phyloP scores from a whole-genome alignment of 352 stramenopile species.

The Elongisporangium prolatum region DNA sequence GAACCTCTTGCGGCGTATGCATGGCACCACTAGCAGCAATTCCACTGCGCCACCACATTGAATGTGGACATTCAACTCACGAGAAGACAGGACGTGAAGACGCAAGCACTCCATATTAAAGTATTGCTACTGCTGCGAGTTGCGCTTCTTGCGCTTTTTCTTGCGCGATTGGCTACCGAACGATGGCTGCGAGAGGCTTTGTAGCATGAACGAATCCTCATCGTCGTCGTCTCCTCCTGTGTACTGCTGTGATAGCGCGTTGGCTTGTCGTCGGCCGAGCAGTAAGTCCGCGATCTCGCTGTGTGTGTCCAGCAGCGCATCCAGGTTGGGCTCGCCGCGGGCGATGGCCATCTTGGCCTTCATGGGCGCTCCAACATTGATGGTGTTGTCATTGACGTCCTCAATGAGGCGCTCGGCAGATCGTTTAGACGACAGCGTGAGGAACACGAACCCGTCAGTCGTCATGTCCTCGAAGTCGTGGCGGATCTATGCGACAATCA shows the following conservation, averaged over 20 bases:
- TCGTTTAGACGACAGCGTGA: constrained; percentile 34
- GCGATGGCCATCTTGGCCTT: constrained; percentile 32
- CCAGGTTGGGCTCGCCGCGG: constrained; percentile 21
- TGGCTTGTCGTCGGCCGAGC: constrained; percentile 32
- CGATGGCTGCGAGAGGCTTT: constrained; percentile 69
- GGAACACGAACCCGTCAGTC: constrained; percentile 61
- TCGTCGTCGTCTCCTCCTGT: constrained; percentile 22
- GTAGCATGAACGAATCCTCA: constrained; percentile 71
- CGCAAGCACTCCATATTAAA: constrained; percentile 2
- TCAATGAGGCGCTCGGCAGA: constrained; percentile 32
- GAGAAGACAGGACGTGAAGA: neutral
- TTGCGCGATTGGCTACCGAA: constrained; percentile 26
- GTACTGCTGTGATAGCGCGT: constrained; percentile 39
- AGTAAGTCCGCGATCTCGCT: constrained; percentile 44
- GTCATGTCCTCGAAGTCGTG: constrained; percentile 64
- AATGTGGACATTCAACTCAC: neutral
- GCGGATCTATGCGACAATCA: constrained; percentile 31
- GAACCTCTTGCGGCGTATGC: constrained; percentile 31
- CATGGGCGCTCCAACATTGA: constrained; percentile 19
- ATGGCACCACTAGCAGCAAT: constrained; percentile 1
- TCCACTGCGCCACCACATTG: neutral
- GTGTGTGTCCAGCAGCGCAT: constrained; percentile 15
- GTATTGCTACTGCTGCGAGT: neutral
- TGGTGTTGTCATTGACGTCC: constrained; percentile 24
- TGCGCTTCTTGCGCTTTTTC: constrained; percentile 16